Conservation (phyloP, 768 basidiomycete genomes). For the Termitomyces eurrhizus region DNA sequence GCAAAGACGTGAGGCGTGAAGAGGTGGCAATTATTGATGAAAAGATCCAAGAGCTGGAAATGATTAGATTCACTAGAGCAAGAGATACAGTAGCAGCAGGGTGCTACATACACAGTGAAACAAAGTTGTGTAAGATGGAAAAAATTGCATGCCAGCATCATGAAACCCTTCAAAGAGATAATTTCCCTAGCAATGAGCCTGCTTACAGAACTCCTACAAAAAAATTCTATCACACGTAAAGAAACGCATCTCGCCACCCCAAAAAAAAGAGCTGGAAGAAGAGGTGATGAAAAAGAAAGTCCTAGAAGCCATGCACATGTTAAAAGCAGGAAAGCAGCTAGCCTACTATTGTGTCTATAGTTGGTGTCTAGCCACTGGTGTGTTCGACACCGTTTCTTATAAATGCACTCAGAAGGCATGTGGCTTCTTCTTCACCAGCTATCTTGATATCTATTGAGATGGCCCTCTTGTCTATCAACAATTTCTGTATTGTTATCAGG, state of each 20-base stretch:
- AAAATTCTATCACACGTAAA: too few species aligned
- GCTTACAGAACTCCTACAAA: too few species aligned
- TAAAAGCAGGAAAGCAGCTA: too few species aligned
- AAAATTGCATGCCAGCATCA: conserved; percentile 26
- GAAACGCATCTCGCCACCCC: too few species aligned
- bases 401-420: background rate
- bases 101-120: conserved; percentile 10
- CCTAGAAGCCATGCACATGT: too few species aligned
- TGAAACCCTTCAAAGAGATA: conserved; percentile 20
- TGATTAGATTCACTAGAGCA: background rate
- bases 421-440: background rate
- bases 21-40: conserved; percentile 1
- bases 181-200: too few species aligned
- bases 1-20: background rate
- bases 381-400: background rate
- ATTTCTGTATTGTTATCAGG: too few species aligned
- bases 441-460: too few species aligned
- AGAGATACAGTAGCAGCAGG: background rate
- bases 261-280: too few species aligned
- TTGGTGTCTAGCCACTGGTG: background rate
- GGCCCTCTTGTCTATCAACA: too few species aligned
- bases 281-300: too few species aligned
- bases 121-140: conserved; percentile 25
- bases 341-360: background rate
- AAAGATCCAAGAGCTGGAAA: conserved; percentile 3